Conservation (phyloP, 1,139 yeast species). For the Lodderomyces theae region DNA sequence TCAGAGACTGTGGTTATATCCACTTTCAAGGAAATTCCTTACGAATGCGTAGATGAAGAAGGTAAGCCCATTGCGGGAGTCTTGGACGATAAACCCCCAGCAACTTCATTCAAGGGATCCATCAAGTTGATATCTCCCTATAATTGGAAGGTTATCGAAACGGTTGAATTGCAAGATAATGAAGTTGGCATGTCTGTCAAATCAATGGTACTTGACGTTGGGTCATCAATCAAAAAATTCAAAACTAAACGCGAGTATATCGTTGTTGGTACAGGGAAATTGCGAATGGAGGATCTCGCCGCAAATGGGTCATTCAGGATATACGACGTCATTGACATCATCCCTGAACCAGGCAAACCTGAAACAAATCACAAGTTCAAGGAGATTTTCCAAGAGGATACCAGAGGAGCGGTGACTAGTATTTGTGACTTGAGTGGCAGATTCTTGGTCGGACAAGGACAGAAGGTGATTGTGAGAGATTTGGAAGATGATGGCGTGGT, state of each 20-base stretch:
- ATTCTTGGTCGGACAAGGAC: constrained; percentile 84
- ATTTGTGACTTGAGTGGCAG: constrained; percentile 83
- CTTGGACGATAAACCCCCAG: constrained; percentile 47
- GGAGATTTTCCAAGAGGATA: constrained; percentile 69
- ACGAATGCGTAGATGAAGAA: constrained; percentile 73
- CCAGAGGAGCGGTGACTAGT: constrained; percentile 82
- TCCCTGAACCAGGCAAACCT: constrained; percentile 87
- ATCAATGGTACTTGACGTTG: constrained; percentile 56
- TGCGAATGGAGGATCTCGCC: constrained; percentile 79
- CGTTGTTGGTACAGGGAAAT: constrained; percentile 74
- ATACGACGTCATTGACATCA: constrained; percentile 75
- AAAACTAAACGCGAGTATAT: constrained; percentile 65
- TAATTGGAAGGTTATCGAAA: constrained; percentile 77
- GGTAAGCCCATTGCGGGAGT: constrained; percentile 62
- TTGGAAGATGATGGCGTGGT: constrained; percentile 80
- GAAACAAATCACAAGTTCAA: constrained; percentile 80
- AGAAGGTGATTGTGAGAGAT: constrained; percentile 77
- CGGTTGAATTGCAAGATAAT: constrained; percentile 60
- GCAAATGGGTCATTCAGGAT: constrained; percentile 78
- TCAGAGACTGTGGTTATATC: constrained; percentile 67
- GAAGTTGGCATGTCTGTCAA: constrained; percentile 64
- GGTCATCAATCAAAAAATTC: constrained; percentile 46
- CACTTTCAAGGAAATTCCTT: constrained; percentile 58
- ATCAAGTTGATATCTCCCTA: constrained; percentile 68
- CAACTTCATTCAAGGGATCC: constrained; percentile 55